Evolutionary conservation across 2,329 filamentous ascomycete genomes (phyloP).

Genomic region (Verticillium albo-atrum): DNA sequence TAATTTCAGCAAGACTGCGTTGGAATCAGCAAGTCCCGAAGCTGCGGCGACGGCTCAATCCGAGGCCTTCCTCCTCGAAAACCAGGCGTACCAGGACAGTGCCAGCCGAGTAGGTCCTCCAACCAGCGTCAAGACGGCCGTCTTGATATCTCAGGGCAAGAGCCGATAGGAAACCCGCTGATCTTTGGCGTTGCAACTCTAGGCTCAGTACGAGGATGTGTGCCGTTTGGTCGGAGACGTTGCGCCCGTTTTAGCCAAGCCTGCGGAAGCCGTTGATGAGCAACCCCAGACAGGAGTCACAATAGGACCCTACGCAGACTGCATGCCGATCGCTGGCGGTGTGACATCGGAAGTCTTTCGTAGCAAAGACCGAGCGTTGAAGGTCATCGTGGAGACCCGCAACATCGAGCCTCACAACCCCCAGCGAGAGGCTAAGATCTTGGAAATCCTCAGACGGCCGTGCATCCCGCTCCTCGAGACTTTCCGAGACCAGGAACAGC

Average conservation of each 20-base stretch:
- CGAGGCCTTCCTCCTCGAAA: slow-evolving; percentile 12
- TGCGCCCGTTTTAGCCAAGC: neutral
- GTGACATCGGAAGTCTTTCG: slow-evolving; percentile 82
- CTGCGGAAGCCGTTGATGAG: slow-evolving; percentile 1
- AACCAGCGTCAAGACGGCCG: neutral
- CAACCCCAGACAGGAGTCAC: slow-evolving; percentile 29
- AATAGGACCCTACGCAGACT: slow-evolving; percentile 51
- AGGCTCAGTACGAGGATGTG: slow-evolving; percentile 33
- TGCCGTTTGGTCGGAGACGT: slow-evolving; percentile 25
- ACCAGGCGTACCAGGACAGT: slow-evolving; percentile 10
- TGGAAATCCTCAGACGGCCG: slow-evolving; percentile 52
- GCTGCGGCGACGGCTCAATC: slow-evolving; percentile 8
- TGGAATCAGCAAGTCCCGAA: slow-evolving; percentile 5
- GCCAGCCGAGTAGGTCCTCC: slow-evolving; percentile 4
- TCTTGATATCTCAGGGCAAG: too few relatives aligned
- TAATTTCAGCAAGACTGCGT: slow-evolving; percentile 4
- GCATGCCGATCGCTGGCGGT: slow-evolving; percentile 57
- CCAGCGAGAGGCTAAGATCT: slow-evolving; percentile 70
- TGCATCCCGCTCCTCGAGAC: slow-evolving; percentile 66
- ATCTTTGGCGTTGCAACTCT: neutral
- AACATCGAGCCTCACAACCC: slow-evolving; percentile 81
- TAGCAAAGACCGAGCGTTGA: slow-evolving; percentile 63
- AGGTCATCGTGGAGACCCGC: slow-evolving; percentile 73
- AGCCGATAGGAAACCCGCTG: neutral
- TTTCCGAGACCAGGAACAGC: slow-evolving; percentile 66